phyloP scores from a whole-genome alignment of 805 yeast genomes.

The Ogataea polymorpha region DNA sequence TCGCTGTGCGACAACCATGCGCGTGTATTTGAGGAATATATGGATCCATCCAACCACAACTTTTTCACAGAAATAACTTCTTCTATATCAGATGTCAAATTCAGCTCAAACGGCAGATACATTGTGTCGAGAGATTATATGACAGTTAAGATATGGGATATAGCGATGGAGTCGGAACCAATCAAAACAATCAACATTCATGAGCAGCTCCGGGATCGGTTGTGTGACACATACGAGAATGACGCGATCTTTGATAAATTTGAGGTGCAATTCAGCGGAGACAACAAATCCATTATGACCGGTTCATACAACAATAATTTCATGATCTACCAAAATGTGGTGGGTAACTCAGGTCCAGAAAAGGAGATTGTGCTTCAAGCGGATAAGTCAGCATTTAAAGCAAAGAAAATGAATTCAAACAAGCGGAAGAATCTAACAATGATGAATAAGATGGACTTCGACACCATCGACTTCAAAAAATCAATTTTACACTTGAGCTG shows the following conservation, averaged over 20 bases:
- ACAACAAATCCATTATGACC: slow-evolving; percentile 87
- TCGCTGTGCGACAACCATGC: slow-evolving; percentile 92
- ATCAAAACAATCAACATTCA: slow-evolving; percentile 92
- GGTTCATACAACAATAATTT: slow-evolving; percentile 97
- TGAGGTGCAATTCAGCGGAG: slow-evolving; percentile 94
- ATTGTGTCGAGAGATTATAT: slow-evolving; percentile 96
- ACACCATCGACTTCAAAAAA: slow-evolving; percentile 88
- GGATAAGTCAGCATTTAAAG: slow-evolving; percentile 94
- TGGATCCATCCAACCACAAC: slow-evolving; percentile 89
- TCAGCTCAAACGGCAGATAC: slow-evolving; percentile 87
- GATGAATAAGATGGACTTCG: slow-evolving; percentile 67
- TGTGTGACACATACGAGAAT: slow-evolving; percentile 96
- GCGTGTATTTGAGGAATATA: slow-evolving; percentile 84
- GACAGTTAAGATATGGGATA: slow-evolving; percentile 98
- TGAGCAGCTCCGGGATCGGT: slow-evolving; percentile 86
- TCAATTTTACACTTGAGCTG: slow-evolving; percentile 93
- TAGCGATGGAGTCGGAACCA: slow-evolving; percentile 95
- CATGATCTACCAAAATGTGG: slow-evolving; percentile 90
- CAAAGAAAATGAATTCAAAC: slow-evolving; percentile 58
- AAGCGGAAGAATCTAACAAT: slow-evolving; percentile 35
- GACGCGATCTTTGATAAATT: slow-evolving; percentile 98
- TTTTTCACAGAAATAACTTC: slow-evolving; percentile 97
- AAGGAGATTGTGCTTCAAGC: slow-evolving; percentile 87
- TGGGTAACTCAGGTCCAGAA: slow-evolving; percentile 33
- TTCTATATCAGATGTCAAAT: slow-evolving; percentile 89